A percentile compares a stretch with the other conserved stretches of the same genome.
These are phyloP conservation scores for Dipteronia sinensis DNA, from an alignment of 345 rosid species.

Conservation along the genomic window DNA sequence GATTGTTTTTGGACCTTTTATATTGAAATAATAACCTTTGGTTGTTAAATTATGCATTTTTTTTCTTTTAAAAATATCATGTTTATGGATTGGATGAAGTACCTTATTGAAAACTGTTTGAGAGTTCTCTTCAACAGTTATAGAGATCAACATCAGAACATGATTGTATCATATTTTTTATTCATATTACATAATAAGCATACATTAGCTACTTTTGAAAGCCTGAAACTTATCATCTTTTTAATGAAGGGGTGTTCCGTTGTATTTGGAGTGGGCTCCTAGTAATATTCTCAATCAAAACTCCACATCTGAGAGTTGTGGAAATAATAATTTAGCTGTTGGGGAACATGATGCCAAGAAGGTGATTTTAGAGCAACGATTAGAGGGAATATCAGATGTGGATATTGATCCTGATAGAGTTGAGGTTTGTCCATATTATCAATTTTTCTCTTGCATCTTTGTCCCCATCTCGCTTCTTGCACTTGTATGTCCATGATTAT, in stretches of 20 bases:
- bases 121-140: neutral
- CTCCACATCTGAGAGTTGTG: slow-evolving; percentile 36
- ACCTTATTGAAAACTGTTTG: neutral
- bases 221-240: slow-evolving; percentile 11
- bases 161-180: neutral
- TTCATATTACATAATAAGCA: neutral
- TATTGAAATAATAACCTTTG: neutral
- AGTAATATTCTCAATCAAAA: slow-evolving; percentile 56
- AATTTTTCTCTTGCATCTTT: slow-evolving; percentile 7
- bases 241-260: slow-evolving; percentile 77
- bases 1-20: neutral
- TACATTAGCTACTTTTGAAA: neutral
- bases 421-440: slow-evolving; percentile 53
- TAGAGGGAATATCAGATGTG: slow-evolving; percentile 54
- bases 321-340: slow-evolving; percentile 40
- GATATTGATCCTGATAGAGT: slow-evolving; percentile 79
- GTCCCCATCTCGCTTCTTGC: neutral
- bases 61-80: neutral
- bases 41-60: neutral
- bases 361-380: slow-evolving; percentile 59
- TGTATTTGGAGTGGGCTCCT: slow-evolving; percentile 98
- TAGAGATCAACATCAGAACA: neutral
- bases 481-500: neutral
- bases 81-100: neutral
- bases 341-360: slow-evolving; percentile 66